A percentile compares a stretch with the other conserved stretches of the same genome.
phyloP scores from a whole-genome alignment of 805 yeast species.

The Suhomyces emberorum region DNA sequence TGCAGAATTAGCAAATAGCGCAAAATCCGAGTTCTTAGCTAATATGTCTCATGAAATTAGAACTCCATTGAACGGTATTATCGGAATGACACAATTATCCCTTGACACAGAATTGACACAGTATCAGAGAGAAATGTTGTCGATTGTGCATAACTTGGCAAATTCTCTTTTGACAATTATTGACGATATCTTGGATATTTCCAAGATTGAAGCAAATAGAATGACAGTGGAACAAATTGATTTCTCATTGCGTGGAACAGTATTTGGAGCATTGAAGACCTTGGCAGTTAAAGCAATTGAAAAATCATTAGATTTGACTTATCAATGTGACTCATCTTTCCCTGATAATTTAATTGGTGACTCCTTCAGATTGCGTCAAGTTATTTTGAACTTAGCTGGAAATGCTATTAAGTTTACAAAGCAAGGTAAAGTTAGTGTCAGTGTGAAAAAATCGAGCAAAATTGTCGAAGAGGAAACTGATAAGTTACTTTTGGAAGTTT shows the following conservation, averaged over 20 bases:
- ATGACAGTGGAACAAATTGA: constrained; percentile 92
- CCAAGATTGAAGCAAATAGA: constrained; percentile 89
- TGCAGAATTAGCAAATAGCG: constrained; percentile 85
- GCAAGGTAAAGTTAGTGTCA: constrained; percentile 74
- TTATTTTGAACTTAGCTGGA: constrained; percentile 80
- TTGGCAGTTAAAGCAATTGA: constrained; percentile 88
- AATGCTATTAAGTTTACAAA: constrained; percentile 88
- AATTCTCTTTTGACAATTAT: constrained; percentile 81
- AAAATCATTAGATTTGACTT: constrained; percentile 73
- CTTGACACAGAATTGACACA: constrained; percentile 86
- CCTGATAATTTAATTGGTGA: constrained; percentile 87
- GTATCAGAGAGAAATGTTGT: constrained; percentile 87
- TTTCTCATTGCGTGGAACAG: constrained; percentile 80
- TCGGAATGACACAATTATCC: constrained; percentile 89
- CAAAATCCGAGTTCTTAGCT: constrained; percentile 87
- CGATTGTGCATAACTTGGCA: constrained; percentile 85
- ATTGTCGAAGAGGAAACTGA: constrained; percentile 30
- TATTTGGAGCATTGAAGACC: constrained; percentile 86
- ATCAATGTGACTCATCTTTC: constrained; percentile 81
- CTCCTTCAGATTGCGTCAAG: constrained; percentile 84
- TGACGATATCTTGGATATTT: constrained; percentile 87
- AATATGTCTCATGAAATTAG: constrained; percentile 82
- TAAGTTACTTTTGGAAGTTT: constrained; percentile 65
- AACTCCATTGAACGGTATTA: constrained; percentile 90
- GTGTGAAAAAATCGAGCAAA: constrained; percentile 54